Evolutionary conservation across 805 yeast genomes (phyloP).

Genomic region (Candida ovalis): DNA sequence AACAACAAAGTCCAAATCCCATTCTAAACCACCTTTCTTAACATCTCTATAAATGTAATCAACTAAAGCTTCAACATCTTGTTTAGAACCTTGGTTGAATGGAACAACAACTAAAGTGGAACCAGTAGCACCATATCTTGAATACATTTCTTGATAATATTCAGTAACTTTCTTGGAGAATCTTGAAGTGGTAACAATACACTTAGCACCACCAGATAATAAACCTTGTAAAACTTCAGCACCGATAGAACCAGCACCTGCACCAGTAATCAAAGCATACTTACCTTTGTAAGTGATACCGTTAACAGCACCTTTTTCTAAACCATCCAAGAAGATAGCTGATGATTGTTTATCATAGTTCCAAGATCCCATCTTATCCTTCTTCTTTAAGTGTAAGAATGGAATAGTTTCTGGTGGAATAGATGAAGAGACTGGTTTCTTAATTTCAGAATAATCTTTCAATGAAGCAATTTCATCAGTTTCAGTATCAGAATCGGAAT

Average conservation of each 20-base stretch:
- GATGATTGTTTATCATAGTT: conserved; percentile 77
- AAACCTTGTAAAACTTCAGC: conserved; percentile 95
- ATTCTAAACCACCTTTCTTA: conserved; percentile 88
- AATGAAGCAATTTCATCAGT: conserved; percentile 86
- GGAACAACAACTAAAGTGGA: conserved; percentile 95
- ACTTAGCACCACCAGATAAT: conserved; percentile 96
- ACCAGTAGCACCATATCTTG: conserved; percentile 89
- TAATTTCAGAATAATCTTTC: conserved; percentile 64
- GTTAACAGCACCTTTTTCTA: conserved; percentile 90
- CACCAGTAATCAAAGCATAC: conserved; percentile 92
- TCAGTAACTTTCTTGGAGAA: conserved; percentile 93
- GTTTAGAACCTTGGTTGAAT: conserved; percentile 96
- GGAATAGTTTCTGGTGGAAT: conserved; percentile 86
- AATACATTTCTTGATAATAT: conserved; percentile 89
- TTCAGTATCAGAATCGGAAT: conserved; percentile 45
- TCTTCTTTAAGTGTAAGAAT: conserved; percentile 87
- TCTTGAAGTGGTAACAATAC: conserved; percentile 92
- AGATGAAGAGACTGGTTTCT: conserved; percentile 68
- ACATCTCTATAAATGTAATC: conserved; percentile 80
- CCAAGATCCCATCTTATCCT: conserved; percentile 72
- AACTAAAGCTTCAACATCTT: conserved; percentile 84
- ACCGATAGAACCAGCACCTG: conserved; percentile 98
- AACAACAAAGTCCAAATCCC: conserved; percentile 95
- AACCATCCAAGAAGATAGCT: conserved; percentile 76
- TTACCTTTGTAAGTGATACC: conserved; percentile 89